phyloP scores from a whole-genome alignment of 768 basidiomycete genomes.

The Suillus decipiens region DNA sequence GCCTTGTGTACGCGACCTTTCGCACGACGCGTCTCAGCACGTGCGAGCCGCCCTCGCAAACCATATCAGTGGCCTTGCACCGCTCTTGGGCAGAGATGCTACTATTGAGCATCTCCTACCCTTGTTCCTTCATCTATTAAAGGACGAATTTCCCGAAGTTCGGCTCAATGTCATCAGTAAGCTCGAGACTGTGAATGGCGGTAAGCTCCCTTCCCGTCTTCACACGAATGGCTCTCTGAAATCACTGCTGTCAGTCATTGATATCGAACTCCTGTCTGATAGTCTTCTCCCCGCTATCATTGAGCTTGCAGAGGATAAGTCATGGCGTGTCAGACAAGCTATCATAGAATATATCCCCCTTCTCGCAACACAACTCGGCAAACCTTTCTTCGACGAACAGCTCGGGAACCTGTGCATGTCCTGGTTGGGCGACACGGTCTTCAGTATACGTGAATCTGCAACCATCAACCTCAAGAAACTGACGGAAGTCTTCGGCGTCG shows the following conservation, averaged over 20 bases:
- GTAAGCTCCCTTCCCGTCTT: constrained; percentile 40
- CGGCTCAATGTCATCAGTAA: constrained; percentile 98
- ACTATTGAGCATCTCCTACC: constrained; percentile 97
- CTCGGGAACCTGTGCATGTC: constrained; percentile 97
- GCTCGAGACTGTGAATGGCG: constrained; percentile 91
- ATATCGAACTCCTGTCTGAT: constrained; percentile 91
- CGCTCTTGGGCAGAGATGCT: constrained; percentile 87
- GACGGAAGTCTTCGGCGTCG: constrained; percentile 97
- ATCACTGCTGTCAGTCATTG: constrained; percentile 70
- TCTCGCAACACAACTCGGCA: constrained; percentile 95
- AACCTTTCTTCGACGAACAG: constrained; percentile 96
- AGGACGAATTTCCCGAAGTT: constrained; percentile 99
- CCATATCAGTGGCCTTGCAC: constrained; percentile 95
- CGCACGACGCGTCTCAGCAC: constrained; percentile 93
- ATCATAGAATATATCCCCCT: constrained; percentile 99
- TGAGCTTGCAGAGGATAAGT: constrained; percentile 98
- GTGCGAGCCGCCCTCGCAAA: constrained; percentile 95
- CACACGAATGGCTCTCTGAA: constrained; percentile 7
- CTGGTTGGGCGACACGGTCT: constrained; percentile 98
- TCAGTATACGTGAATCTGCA: constrained; percentile 97
- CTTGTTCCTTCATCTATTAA: constrained; percentile 92
- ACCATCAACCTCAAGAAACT: constrained; percentile 95
- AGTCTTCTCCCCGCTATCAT: constrained; percentile 97
- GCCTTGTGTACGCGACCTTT: constrained; percentile 92
- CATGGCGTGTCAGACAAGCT: constrained; percentile 98